A percentile compares a stretch with the other conserved stretches of the same genome.
These are phyloP conservation scores for Ceriops tagal DNA, from an alignment of 345 rosid genomes.

Conservation along the genomic window DNA sequence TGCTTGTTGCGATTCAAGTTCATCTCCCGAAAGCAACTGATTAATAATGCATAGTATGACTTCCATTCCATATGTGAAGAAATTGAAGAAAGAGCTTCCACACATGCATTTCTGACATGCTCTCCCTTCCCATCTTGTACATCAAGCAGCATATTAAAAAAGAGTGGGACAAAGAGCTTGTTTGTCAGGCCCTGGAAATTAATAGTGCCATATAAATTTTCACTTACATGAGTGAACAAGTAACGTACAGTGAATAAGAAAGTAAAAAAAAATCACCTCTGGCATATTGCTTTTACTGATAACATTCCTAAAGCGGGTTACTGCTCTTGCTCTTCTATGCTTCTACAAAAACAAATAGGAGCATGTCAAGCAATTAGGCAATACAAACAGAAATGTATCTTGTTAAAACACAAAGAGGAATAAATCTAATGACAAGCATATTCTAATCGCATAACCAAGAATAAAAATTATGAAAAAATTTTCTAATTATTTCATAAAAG, in stretches of 20 bases:
- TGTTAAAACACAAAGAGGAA: no score
- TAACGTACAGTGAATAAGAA: neutral
- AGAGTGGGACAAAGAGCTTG: slow-evolving; percentile 71
- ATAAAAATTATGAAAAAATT: no score
- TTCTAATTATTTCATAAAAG: no score
- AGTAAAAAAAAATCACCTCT: slow-evolving; percentile 38
- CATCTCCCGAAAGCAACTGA: slow-evolving; percentile 72
- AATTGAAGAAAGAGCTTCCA: slow-evolving; percentile 71
- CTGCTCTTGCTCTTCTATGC: slow-evolving; percentile 73
- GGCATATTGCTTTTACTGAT: slow-evolving; percentile 43
- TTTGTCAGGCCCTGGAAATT: slow-evolving; percentile 59
- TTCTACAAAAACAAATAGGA: slow-evolving; percentile 44
- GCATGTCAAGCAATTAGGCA: neutral
- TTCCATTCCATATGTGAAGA: slow-evolving; percentile 75
- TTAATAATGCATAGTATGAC: slow-evolving; percentile 60
- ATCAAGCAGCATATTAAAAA: slow-evolving; percentile 77
- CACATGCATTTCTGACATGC: slow-evolving; percentile 61
- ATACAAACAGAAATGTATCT: neutral
- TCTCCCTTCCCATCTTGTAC: slow-evolving; percentile 67
- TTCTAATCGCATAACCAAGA: neutral
- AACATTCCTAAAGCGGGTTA: slow-evolving; percentile 54
- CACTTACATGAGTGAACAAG: slow-evolving; percentile 6
- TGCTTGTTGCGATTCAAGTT: slow-evolving; percentile 52
- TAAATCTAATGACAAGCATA: neutral
- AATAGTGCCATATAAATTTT: slow-evolving; percentile 11